Base-by-base conservation (phyloP, 805 yeast genomes). In the Kazachstania taianensis region DNA sequence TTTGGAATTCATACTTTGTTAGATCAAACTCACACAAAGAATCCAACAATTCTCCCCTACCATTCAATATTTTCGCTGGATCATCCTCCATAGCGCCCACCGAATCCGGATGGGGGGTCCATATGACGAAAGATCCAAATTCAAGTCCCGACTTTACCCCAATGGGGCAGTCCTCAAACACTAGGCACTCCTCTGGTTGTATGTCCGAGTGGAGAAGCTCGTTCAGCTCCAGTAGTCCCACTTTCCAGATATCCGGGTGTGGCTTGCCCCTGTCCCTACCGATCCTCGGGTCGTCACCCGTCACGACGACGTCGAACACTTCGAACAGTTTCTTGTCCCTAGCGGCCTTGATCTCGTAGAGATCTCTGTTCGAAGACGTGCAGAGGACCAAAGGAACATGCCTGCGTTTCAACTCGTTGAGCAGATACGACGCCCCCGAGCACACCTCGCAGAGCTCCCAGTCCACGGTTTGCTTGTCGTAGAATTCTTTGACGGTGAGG, bases 51-150 rank as follows among this genome's bases (percentile, higher is more conserved):
- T n/a, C n/a, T n/a, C n/a, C n/a, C n/a, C n/a, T n/a, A n/a, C n/a
- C n/a, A n/a, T n/a, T n/a, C n/a, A n/a, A n/a, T n/a, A n/a, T n/a
- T n/a, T n/a, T n/a, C n/a, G n/a, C n/a, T n/a, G n/a, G n/a, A n/a
- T n/a, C n/a, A n/a, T n/a, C n/a, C n/a, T n/a, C n/a, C n/a, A n/a
- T n/a, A n/a, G n/a, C n/a, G n/a, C n/a, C n/a, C n/a, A n/a, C n/a
- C n/a, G n/a, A n/a, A n/a, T n/a, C n/a, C n/a, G n/a, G n/a, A n/a
- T 89, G 87, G 6, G 98, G 97, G 12, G 87, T 80, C 98, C 97
- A 92, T 32, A 87, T 70, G n/a, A 89, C 94, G 36, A 67, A 70
- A 10, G 84, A 81, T 7, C 86, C 87, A 23, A 95, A 85, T 15
- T 81, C 77, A 37, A 70, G 70, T 8, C 94, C 98, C 3, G 95